These are phyloP conservation scores for Wickerhamomyces queroliae DNA, from an alignment of 805 yeast genomes.

Conservation along the genomic window DNA sequence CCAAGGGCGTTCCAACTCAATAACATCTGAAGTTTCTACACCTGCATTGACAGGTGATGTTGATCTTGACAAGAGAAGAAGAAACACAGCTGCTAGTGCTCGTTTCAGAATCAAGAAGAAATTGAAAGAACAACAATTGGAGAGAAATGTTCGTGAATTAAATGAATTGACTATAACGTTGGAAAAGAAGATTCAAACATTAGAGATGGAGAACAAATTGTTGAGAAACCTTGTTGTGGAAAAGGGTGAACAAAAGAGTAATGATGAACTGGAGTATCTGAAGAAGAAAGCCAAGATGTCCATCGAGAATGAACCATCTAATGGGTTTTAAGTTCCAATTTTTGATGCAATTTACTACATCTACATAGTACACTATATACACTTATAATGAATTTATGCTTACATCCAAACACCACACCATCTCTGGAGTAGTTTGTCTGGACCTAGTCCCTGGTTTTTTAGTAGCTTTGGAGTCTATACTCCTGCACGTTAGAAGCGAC, in stretches of 20 bases:
- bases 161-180: constrained; percentile 59
- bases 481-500: too few relatives aligned
- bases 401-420: too few relatives aligned
- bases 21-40: constrained; percentile 6
- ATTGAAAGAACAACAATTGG: constrained; percentile 88
- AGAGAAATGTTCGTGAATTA: constrained; percentile 65
- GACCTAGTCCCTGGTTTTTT: too few relatives aligned
- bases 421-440: too few relatives aligned
- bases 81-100: constrained; percentile 93
- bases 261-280: constrained; percentile 46
- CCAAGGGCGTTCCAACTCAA: not conserved
- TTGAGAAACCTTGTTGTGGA: constrained; percentile 79
- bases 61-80: constrained; percentile 68
- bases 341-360: too few relatives aligned
- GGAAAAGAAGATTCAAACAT: constrained; percentile 70
- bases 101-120: constrained; percentile 90
- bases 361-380: too few relatives aligned
- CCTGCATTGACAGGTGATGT: constrained; percentile 23
- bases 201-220: constrained; percentile 91
- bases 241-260: constrained; percentile 53
- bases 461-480: too few relatives aligned
- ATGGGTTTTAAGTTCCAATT: too few relatives aligned
- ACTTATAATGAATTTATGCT: too few relatives aligned
- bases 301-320: not conserved
- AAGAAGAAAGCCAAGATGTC: constrained; percentile 36